Evolutionary conservation across 306 rosid genomes (phyloP).

Genomic region (Crataegus laevigata): DNA sequence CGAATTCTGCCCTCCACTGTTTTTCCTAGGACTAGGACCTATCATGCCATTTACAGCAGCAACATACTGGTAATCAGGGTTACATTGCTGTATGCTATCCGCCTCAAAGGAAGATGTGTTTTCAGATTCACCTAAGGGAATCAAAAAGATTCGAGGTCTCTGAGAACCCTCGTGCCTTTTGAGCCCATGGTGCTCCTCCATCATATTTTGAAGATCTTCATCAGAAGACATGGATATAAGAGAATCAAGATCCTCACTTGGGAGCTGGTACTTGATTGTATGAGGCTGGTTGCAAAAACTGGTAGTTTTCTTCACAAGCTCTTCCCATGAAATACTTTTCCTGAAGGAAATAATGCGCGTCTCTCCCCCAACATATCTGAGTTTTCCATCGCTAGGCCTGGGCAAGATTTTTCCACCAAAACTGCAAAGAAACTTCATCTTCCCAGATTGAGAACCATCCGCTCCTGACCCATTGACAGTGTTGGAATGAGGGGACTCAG

Average conservation of each 20-base stretch:
- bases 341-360: constrained; percentile 54
- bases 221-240: constrained; percentile 69
- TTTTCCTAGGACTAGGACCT: constrained; percentile 39
- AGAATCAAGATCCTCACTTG: constrained; percentile 80
- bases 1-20: constrained; percentile 27
- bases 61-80: constrained; percentile 66
- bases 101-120: constrained; percentile 36
- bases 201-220: constrained; percentile 82
- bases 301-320: constrained; percentile 52
- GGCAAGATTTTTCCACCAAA: constrained; percentile 69
- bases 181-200: constrained; percentile 68
- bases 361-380: constrained; percentile 72
- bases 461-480: constrained; percentile 31
- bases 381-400: constrained; percentile 67
- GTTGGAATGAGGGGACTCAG: constrained; percentile 40
- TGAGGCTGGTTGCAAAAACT: constrained; percentile 57
- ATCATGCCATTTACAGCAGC: constrained; percentile 64
- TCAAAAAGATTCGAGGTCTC: constrained; percentile 52
- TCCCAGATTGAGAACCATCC: constrained; percentile 39
- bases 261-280: constrained; percentile 75
- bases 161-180: constrained; percentile 60
- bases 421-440: constrained; percentile 67
- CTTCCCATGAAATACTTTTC: constrained; percentile 47
- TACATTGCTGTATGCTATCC: constrained; percentile 30
- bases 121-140: constrained; percentile 62